Evolutionary conservation across 169 alveolate species (phyloP).

Genomic region (Toxoplasma gondii): DNA sequence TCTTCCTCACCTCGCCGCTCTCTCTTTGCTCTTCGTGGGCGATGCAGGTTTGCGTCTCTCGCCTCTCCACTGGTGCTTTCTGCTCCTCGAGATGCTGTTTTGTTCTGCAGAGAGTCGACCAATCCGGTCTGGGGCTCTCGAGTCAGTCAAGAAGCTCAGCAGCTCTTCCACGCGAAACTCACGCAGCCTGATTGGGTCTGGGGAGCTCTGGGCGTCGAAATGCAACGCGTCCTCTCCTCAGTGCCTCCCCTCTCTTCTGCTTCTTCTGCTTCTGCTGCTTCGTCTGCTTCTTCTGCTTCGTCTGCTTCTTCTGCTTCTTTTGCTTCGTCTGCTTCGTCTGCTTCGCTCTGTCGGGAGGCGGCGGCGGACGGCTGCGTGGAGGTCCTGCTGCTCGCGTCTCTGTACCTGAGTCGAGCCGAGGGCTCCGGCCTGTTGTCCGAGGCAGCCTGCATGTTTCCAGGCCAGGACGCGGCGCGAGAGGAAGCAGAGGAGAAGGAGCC

Average conservation of each 20-base stretch:
- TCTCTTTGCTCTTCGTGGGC: too few species aligned
- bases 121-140: conserved; percentile 26
- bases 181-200: conserved; percentile 44
- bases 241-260: background rate
- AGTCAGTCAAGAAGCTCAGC: conserved; percentile 47
- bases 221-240: background rate
- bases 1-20: too few species aligned
- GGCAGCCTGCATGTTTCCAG: background rate
- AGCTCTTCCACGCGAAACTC: conserved; percentile 34
- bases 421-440: background rate
- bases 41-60: too few species aligned
- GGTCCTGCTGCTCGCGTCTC: conserved; percentile 9
- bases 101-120: background rate
- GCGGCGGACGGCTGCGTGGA: background rate
- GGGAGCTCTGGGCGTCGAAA: conserved; percentile 18
- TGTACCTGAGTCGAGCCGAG: background rate
- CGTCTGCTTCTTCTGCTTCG: background rate
- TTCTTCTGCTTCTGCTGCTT: background rate
- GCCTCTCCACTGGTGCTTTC: too few species aligned
- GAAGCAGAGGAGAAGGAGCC: background rate
- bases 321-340: background rate
- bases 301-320: background rate
- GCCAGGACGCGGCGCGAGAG: background rate
- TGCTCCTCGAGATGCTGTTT: too few species aligned
- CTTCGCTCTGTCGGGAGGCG: background rate